A percentile compares a stretch with the other conserved stretches of the same genome.
Conservation (phyloP, 169 alveolate genomes). For the Eimeria sp. region DNA sequence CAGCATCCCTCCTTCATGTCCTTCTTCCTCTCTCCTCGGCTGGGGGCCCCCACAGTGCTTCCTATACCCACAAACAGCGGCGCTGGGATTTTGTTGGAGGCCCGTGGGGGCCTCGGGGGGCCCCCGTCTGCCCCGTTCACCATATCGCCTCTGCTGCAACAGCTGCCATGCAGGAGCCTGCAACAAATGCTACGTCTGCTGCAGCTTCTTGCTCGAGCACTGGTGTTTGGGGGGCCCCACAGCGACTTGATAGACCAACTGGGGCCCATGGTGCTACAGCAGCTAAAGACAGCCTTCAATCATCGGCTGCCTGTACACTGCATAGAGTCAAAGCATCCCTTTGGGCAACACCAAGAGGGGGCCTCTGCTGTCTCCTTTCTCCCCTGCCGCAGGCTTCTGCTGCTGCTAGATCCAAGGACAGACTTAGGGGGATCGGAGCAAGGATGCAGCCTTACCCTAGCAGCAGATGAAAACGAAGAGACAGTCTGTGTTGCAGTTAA, state of each 20-base stretch:
- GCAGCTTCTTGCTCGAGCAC: conserved; percentile 75
- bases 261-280: conserved; percentile 61
- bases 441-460: conserved; percentile 68
- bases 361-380: conserved; percentile 60
- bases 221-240: conserved; percentile 9
- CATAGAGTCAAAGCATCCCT: conserved; percentile 84
- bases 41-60: conserved; percentile 59
- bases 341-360: conserved; percentile 61
- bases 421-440: conserved; percentile 81
- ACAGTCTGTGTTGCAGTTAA: conserved; percentile 1
- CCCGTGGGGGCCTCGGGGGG: conserved; percentile 79
- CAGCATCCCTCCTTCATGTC: conserved; percentile 42
- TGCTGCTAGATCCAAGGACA: conserved; percentile 84
- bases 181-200: conserved; percentile 78
- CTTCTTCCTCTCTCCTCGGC: conserved; percentile 35
- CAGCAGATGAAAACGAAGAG: conserved; percentile 60
- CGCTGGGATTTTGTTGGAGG: conserved; percentile 4
- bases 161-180: conserved; percentile 43
- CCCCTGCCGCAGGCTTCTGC: conserved; percentile 80
- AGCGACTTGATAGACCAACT: conserved; percentile 30
- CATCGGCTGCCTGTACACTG: conserved; percentile 70
- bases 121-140: conserved; percentile 49
- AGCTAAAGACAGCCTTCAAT: conserved; percentile 23
- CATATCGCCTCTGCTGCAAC: conserved; percentile 66
- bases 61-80: conserved; percentile 21